phyloP scores from a whole-genome alignment of 345 rosid genomes.

The Eucalyptus marginata region DNA sequence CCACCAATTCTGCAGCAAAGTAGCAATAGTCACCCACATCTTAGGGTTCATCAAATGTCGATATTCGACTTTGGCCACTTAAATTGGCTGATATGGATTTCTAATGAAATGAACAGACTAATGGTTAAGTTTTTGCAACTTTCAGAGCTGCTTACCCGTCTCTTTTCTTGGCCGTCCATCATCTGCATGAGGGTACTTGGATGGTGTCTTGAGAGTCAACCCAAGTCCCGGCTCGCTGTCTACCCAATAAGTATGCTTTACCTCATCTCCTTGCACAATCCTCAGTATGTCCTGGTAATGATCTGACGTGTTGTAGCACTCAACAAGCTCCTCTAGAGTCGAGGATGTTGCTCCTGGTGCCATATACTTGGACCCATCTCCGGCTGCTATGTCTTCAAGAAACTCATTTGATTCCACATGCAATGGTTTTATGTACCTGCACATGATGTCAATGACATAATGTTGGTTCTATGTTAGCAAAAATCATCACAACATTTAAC shows the following conservation, averaged over 20 bases:
- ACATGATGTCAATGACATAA: not conserved
- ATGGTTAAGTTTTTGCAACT: not conserved
- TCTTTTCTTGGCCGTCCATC: not conserved
- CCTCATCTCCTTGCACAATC: not conserved
- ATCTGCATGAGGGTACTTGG: not conserved
- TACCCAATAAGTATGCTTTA: conserved; percentile 14
- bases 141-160: conserved; percentile 4
- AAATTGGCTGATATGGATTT: not conserved
- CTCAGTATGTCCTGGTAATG: conserved; percentile 20
- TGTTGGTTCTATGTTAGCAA: not conserved
- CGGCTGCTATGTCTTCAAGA: conserved; percentile 13
- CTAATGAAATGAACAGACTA: not conserved
- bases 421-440: conserved; percentile 14
- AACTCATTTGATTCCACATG: conserved; percentile 13
- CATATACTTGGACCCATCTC: conserved; percentile 9
- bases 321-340: conserved; percentile 9
- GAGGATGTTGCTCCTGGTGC: conserved; percentile 7
- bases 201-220: conserved; percentile 7
- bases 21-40: not conserved
- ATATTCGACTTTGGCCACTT: not conserved
- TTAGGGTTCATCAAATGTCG: not conserved
- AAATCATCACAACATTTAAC: not conserved
- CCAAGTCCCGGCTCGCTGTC: conserved; percentile 20
- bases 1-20: conserved; percentile 8
- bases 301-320: conserved; percentile 10